phyloP scores from a whole-genome alignment of 2,329 filamentous ascomycete genomes.

The Clarireedia sp. region DNA sequence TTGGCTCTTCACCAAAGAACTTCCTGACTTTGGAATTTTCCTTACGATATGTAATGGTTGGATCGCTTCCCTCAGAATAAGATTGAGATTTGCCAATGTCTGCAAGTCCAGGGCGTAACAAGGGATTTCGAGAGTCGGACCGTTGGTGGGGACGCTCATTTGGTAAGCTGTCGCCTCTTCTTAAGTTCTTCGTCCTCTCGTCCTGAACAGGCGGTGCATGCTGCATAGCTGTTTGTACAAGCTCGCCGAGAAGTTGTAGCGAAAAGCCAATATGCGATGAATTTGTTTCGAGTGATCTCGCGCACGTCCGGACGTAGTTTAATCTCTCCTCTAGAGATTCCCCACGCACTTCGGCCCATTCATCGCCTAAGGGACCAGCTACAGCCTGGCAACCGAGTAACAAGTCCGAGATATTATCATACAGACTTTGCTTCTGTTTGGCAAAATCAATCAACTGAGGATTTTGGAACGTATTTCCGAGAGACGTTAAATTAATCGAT shows the following conservation, averaged over 20 bases:
- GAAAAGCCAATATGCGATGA: slow-evolving; percentile 84
- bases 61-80: slow-evolving; percentile 43
- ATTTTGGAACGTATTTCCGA: slow-evolving; percentile 72
- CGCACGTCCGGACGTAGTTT: slow-evolving; percentile 68
- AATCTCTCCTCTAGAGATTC: slow-evolving; percentile 83
- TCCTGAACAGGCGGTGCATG: slow-evolving; percentile 28
- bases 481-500: slow-evolving; percentile 76
- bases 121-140: slow-evolving; percentile 41
- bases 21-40: slow-evolving; percentile 58
- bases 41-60: slow-evolving; percentile 46
- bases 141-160: slow-evolving; percentile 49
- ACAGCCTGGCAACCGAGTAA: slow-evolving; percentile 82
- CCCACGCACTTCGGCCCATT: slow-evolving; percentile 89
- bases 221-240: slow-evolving; percentile 53
- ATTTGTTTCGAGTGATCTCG: slow-evolving; percentile 75
- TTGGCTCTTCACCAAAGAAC: slow-evolving; percentile 57
- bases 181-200: slow-evolving; percentile 40
- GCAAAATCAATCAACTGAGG: slow-evolving; percentile 82
- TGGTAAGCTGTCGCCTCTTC: slow-evolving; percentile 50
- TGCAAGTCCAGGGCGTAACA: slow-evolving; percentile 23
- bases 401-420: slow-evolving; percentile 88
- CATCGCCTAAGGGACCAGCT: slow-evolving; percentile 84
- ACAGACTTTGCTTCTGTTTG: slow-evolving; percentile 84
- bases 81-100: slow-evolving; percentile 44
- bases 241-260: slow-evolving; percentile 77